Conservation (phyloP, 73 alveolate genomes). For the Paramecium sexaurelia region DNA sequence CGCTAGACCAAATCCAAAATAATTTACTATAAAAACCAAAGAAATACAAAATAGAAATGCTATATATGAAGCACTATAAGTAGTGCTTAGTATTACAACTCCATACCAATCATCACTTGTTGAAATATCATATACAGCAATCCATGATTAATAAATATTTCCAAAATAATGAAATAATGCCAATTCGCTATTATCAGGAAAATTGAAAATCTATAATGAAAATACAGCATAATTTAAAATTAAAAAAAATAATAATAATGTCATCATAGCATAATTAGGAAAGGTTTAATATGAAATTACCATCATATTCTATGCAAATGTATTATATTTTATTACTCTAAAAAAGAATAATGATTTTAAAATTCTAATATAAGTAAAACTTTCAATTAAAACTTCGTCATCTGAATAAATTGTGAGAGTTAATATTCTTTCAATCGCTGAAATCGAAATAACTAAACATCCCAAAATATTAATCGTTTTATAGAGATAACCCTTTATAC, state of each 20-base stretch:
- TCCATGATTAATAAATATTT: slow-evolving; percentile 35
- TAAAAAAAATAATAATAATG: slow-evolving; percentile 19
- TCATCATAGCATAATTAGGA: slow-evolving; percentile 14
- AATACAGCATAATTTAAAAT: slow-evolving; percentile 42
- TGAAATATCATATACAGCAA: slow-evolving; percentile 32
- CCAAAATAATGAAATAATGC: slow-evolving; percentile 32
- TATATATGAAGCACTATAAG: not conserved
- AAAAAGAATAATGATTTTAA: not conserved
- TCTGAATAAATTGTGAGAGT: not conserved
- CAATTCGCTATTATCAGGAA: slow-evolving; percentile 2
- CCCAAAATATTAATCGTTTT: not conserved
- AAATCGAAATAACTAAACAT: not conserved
- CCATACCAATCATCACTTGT: slow-evolving; percentile 63
- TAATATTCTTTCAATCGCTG: not conserved
- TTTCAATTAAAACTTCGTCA: not conserved
- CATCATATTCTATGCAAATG: slow-evolving; percentile 39
- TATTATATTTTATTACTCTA: slow-evolving; percentile 46
- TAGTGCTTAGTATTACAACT: slow-evolving; percentile 13
- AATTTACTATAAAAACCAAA: not conserved
- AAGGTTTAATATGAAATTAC: slow-evolving; percentile 19
- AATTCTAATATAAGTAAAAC: not conserved
- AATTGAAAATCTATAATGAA: not conserved
- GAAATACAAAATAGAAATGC: slow-evolving; percentile 49
- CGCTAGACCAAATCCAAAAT: not conserved
- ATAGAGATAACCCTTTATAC: not conserved